Percentiles rank a stretch among this genome's conserved stretches.
Evolutionary conservation across 2,329 filamentous ascomycete species (phyloP).

Genomic region (Aspergillus sojae): DNA sequence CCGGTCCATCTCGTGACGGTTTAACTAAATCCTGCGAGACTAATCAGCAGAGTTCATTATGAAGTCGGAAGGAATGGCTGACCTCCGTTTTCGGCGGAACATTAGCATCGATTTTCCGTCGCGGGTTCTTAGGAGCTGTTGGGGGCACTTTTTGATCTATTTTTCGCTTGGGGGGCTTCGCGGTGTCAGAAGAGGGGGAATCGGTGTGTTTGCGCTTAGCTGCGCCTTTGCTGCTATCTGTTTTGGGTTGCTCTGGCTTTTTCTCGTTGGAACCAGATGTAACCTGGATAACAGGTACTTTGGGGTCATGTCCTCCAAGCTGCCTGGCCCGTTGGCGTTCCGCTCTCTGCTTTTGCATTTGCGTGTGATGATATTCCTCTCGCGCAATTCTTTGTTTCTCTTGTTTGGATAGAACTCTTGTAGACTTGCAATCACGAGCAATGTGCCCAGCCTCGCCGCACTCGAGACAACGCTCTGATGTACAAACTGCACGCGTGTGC

Average conservation of each 20-base stretch:
- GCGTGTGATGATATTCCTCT: slow-evolving; percentile 41
- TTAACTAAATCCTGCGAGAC: slow-evolving; percentile 40
- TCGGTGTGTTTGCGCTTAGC: slow-evolving; percentile 39
- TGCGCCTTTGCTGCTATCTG: slow-evolving; percentile 16
- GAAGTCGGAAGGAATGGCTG: slow-evolving; percentile 9
- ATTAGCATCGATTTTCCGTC: slow-evolving; percentile 29
- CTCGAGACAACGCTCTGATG: slow-evolving; percentile 44
- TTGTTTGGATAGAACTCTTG: slow-evolving; percentile 37
- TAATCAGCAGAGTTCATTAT: slow-evolving; percentile 2
- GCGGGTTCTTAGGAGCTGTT: slow-evolving; percentile 20
- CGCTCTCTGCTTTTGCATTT: slow-evolving; percentile 34
- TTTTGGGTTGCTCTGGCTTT: slow-evolving; percentile 14
- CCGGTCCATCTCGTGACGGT: slow-evolving; percentile 42
- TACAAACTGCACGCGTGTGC: slow-evolving; percentile 43
- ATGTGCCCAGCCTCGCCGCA: slow-evolving; percentile 50
- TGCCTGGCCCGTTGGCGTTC: slow-evolving; percentile 46
- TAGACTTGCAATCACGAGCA: slow-evolving; percentile 36
- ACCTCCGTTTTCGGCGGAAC: slow-evolving; percentile 23
- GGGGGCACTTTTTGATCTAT: slow-evolving; percentile 25
- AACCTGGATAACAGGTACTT: slow-evolving; percentile 44
- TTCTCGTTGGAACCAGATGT: slow-evolving; percentile 22
- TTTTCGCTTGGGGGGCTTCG: slow-evolving; percentile 32
- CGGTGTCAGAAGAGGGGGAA: slow-evolving; percentile 24
- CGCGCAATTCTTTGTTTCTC: slow-evolving; percentile 39
- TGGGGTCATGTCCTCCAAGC: slow-evolving; percentile 48